phyloP scores from a whole-genome alignment of 1,284 basidiomycete genomes.

The Papiliotrema terrestris region DNA sequence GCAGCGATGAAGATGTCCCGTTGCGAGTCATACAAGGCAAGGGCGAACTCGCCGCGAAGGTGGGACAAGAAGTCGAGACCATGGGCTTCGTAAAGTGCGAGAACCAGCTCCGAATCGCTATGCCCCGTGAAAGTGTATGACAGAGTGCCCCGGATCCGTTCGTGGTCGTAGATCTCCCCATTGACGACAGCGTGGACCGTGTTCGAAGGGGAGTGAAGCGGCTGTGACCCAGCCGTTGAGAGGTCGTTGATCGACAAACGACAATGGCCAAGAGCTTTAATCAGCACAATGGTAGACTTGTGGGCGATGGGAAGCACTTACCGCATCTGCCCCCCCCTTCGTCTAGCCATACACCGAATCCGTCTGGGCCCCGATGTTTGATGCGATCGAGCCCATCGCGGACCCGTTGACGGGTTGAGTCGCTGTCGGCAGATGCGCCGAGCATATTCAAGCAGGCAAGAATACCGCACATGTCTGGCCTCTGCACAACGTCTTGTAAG shows the following conservation, averaged over 20 bases:
- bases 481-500: too few species aligned
- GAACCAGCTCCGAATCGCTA: constrained; percentile 51
- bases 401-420: constrained; percentile 3
- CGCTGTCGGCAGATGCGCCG: background rate
- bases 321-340: constrained; percentile 7
- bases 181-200: constrained; percentile 50
- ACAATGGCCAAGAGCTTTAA: constrained; percentile 22
- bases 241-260: constrained; percentile 34
- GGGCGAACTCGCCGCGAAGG: constrained; percentile 50
- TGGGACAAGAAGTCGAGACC: constrained; percentile 46
- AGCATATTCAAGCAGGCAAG: constrained; percentile 1
- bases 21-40: constrained; percentile 44
- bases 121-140: constrained; percentile 46
- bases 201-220: constrained; percentile 45
- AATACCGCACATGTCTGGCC: constrained; percentile 14
- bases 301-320: constrained; percentile 5
- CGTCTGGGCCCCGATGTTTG: constrained; percentile 26
- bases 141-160: constrained; percentile 42
- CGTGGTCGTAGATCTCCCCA: constrained; percentile 51
- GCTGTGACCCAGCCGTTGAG: constrained; percentile 44
- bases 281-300: background rate
- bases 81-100: constrained; percentile 47
- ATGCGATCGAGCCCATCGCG: constrained; percentile 13
- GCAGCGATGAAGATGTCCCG: constrained; percentile 45
- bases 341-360: constrained; percentile 21